Evolutionary conservation across 2,329 filamentous ascomycete genomes (phyloP), one percentile per base, ranked within the genome.

Genomic region (Colletotrichum graminicola): DNA sequence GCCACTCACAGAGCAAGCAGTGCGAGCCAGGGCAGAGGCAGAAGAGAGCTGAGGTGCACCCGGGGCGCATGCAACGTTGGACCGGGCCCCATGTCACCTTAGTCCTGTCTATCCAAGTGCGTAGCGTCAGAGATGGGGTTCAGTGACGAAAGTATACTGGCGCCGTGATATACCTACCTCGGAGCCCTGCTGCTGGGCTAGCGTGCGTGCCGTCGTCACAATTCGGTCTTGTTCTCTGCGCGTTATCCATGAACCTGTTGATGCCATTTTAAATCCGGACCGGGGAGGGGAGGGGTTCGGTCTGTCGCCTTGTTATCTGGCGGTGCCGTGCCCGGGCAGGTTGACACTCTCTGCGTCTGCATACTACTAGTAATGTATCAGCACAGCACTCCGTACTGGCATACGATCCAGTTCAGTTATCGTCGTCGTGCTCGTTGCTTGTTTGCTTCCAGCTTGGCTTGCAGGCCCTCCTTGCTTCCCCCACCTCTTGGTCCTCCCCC

Each of bases 1-100:
- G 39, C 66, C 49, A 64, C 8, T 29, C 23, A 51, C 29, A 21
- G 29, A n/a, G 29, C 51, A 21, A 21, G 26, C 26, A 32, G 18
- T 4, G 16, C 16, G 49, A 7, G 39, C 60, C 47, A 57, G n/a
- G 26, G 10, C 39, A 11, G 23, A 51, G 41, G 34, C 51, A 36
- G 29, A 36, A 52, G 23, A 60, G 55, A 66, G 67, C 68, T 67
- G 55, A 66, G 67, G 64, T 67, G 57, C 68, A 51, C 63, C 56
- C 16, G 10, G 8, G 32, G 56, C 67, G 67, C 68, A 71, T 63
- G 68, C 68, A 67, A 71, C 68, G 68, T 71, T 67, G 64, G 64
- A 71, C 68, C 52, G 52, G 68, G 64, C 18, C 41, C 57, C 67
- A n/a, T 62, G 54, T 26, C 39, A 18, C 47, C 60, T 32, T n/a